Evolutionary conservation across 2,329 filamentous ascomycete species (phyloP).

Genomic region (Hymenoscyphus scutula): DNA sequence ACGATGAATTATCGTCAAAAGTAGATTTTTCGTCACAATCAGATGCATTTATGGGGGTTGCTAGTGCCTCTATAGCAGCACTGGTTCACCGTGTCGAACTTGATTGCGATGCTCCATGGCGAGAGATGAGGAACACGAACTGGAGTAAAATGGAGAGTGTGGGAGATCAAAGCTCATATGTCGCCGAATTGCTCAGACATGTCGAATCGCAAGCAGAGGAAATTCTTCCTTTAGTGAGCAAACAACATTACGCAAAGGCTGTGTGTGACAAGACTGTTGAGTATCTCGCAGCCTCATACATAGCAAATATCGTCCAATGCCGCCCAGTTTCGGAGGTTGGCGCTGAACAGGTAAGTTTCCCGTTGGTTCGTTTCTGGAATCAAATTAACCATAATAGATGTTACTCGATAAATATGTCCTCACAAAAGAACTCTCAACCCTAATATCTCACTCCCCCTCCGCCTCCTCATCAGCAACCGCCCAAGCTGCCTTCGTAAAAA

Average conservation of each 20-base stretch:
- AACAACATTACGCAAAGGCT: slow-evolving; percentile 89
- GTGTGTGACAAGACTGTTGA: slow-evolving; percentile 98
- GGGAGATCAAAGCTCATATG: slow-evolving; percentile 90
- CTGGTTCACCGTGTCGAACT: slow-evolving; percentile 81
- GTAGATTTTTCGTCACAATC: slow-evolving; percentile 92
- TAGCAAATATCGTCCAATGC: slow-evolving; percentile 82
- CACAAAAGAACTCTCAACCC: slow-evolving; percentile 71
- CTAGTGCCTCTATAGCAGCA: slow-evolving; percentile 78
- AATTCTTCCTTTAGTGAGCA: slow-evolving; percentile 74
- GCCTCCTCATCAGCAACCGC: slow-evolving; percentile 26
- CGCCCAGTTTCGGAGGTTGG: slow-evolving; percentile 90
- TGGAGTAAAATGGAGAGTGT: slow-evolving; percentile 94
- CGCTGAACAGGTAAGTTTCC: slow-evolving; percentile 71
- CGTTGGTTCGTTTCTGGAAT: background rate
- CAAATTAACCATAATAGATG: slow-evolving; percentile 60
- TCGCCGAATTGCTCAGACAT: slow-evolving; percentile 73
- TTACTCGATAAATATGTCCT: slow-evolving; percentile 90
- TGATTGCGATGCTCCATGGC: slow-evolving; percentile 82
- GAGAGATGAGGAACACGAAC: slow-evolving; percentile 94
- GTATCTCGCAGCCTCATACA: slow-evolving; percentile 73
- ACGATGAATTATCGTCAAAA: slow-evolving; percentile 68
- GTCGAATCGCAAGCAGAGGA: slow-evolving; percentile 71
- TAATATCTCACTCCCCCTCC: slow-evolving; percentile 57
- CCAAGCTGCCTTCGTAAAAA: slow-evolving; percentile 71
- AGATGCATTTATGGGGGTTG: slow-evolving; percentile 93